Evolutionary conservation across 257 asterid genomes (phyloP), one percentile per base, ranked within the genome.

Genomic region (Primulina tabacum): DNA sequence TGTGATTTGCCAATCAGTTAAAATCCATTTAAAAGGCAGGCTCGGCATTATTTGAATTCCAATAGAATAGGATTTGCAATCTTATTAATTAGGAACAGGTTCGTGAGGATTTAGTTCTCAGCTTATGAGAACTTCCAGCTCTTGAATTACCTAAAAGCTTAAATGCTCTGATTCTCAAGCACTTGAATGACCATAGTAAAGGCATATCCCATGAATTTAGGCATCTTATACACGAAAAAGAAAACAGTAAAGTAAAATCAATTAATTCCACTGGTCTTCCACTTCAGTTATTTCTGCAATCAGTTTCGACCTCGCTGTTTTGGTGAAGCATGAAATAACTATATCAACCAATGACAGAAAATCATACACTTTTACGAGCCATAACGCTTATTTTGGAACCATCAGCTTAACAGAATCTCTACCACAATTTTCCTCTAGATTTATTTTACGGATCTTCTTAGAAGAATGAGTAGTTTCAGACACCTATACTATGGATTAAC

Each of bases 111-210:
- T 63, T 18, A 63, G 20, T 61, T 62, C 73, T 60, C 35, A 63
- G 60, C 73, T 70, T 70, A 65, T 73, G 60, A 61, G 68, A 61
- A 68, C 56, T 70, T 71, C 52, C 61, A 78, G 65, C 53, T 71
- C 72, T 38, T 66, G 56, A 52, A 62, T 50, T 62, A 68, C 70
- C 71, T 50, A 69, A 73, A 33, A 62, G 32, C 68, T 61, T 58
- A 65, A 75, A 65, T 60, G 69, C 71, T 70, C 59, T 66, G 28
- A 57, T 62, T 61, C 59, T 56, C 32, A 60, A 55, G 67, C 68
- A 73, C 75, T 64, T 47, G 57, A 62, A 35, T 29, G 60, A 32
- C 59, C 34, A 47, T 50, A 38, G 47, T 40, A 32, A 71, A 64
- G 56, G 57, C 60, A 43, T 37, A 68, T 60, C 29, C 6, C 18